Conservation (phyloP, 2,329 filamentous ascomycete species). For the Calonectria hawksworthii region DNA sequence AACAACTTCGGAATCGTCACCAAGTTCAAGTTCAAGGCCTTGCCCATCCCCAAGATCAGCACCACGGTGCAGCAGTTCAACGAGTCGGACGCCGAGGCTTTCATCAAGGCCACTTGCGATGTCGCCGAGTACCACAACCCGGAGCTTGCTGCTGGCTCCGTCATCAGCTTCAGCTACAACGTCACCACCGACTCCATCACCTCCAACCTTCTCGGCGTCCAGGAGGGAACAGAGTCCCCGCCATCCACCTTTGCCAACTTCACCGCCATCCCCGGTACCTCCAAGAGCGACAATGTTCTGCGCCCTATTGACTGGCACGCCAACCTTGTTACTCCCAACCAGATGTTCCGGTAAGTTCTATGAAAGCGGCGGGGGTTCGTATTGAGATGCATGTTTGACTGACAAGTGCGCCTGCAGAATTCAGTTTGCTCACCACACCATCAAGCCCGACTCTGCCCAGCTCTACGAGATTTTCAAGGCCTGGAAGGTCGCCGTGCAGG, state of each 20-base stretch:
- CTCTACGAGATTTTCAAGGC: constrained; percentile 49
- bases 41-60: constrained; percentile 35
- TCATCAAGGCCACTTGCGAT: constrained; percentile 47
- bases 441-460: constrained; percentile 51
- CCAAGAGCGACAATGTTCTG: constrained; percentile 45
- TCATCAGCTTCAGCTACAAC: constrained; percentile 50
- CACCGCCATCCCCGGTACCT: not conserved
- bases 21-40: constrained; percentile 45
- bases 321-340: constrained; percentile 48
- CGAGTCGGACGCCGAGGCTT: constrained; percentile 27
- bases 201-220: constrained; percentile 49
- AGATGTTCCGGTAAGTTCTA: constrained; percentile 50
- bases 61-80: constrained; percentile 17
- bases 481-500: constrained; percentile 52
- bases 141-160: constrained; percentile 48
- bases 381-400: too few species aligned
- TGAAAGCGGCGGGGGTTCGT: too few species aligned
- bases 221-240: constrained; percentile 41
- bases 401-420: too few species aligned
- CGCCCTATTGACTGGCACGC: constrained; percentile 46
- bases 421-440: constrained; percentile 52
- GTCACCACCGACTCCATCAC: constrained; percentile 39
- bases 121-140: constrained; percentile 38
- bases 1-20: constrained; percentile 55
- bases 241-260: constrained; percentile 27